Evolutionary conservation across 768 basidiomycete species (phyloP).

Genomic region (Kwoniella sp.): DNA sequence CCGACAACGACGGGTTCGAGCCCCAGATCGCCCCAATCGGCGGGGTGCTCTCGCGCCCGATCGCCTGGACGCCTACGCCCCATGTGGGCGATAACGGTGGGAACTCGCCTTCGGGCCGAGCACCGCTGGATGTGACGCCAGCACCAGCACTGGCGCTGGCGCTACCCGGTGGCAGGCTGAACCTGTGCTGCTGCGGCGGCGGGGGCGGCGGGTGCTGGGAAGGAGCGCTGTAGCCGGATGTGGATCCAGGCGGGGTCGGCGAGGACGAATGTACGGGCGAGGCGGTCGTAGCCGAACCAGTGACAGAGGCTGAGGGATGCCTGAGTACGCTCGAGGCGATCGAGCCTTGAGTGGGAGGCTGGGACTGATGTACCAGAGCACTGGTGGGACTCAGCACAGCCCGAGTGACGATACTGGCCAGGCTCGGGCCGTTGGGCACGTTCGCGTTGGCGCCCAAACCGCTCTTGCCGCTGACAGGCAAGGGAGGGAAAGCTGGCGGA

Average conservation of each 20-base stretch:
- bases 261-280: background rate
- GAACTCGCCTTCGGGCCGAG: background rate
- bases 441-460: background rate
- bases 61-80: background rate
- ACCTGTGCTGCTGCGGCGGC: background rate
- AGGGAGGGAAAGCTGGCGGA: conserved; percentile 45
- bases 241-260: background rate
- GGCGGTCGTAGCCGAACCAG: background rate
- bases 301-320: background rate
- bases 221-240: background rate
- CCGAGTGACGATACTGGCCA: conserved; percentile 48
- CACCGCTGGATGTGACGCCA: background rate
- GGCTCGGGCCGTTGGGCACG: conserved; percentile 29
- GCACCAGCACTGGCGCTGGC: background rate
- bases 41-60: conserved; percentile 5
- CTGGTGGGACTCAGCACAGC: conserved; percentile 44
- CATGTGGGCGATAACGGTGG: conserved; percentile 9
- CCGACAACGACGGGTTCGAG: background rate
- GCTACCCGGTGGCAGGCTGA: background rate
- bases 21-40: conserved; percentile 2
- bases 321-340: conserved; percentile 5
- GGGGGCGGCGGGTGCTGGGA: background rate
- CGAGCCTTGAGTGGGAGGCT: conserved; percentile 2
- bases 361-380: conserved; percentile 21
- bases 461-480: conserved; percentile 23